Conservation (phyloP, 352 stramenopile genomes). For the Phytophthora nicotianae region DNA sequence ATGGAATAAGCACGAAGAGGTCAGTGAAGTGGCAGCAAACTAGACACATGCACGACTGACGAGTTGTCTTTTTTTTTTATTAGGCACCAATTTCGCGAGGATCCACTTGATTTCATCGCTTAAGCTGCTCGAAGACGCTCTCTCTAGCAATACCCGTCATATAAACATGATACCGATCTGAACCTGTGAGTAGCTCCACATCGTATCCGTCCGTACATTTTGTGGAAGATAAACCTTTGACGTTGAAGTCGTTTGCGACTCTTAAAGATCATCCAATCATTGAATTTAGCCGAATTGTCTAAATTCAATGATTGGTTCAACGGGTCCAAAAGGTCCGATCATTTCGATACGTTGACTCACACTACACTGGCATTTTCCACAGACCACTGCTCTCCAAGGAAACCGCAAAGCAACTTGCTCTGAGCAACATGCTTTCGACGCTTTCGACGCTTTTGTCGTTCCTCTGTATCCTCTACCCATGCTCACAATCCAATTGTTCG, state of each 20-base stretch:
- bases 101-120: conserved; percentile 13
- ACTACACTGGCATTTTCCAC: background rate
- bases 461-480: conserved; percentile 9
- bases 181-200: conserved; percentile 28
- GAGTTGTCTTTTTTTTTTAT: background rate
- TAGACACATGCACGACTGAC: conserved; percentile 11
- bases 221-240: conserved; percentile 15
- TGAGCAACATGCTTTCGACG: conserved; percentile 2
- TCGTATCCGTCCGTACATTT: conserved; percentile 24
- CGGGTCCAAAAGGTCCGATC: background rate
- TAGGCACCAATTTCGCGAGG: background rate
- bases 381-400: conserved; percentile 14
- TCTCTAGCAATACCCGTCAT: background rate
- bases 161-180: conserved; percentile 7
- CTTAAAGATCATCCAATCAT: conserved; percentile 32
- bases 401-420: background rate
- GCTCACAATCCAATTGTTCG: conserved; percentile 34
- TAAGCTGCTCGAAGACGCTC: conserved; percentile 5
- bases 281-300: conserved; percentile 5
- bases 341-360: background rate
- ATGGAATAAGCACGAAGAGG: background rate
- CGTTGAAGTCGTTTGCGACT: conserved; percentile 25
- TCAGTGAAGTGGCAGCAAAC: conserved; percentile 1
- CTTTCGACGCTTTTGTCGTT: conserved; percentile 7
- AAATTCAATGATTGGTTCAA: conserved; percentile 13